Evolutionary conservation across 2,329 filamentous ascomycete species (phyloP), one percentile per base, ranked within the genome.

Genomic region (Thelonectria discophora): DNA sequence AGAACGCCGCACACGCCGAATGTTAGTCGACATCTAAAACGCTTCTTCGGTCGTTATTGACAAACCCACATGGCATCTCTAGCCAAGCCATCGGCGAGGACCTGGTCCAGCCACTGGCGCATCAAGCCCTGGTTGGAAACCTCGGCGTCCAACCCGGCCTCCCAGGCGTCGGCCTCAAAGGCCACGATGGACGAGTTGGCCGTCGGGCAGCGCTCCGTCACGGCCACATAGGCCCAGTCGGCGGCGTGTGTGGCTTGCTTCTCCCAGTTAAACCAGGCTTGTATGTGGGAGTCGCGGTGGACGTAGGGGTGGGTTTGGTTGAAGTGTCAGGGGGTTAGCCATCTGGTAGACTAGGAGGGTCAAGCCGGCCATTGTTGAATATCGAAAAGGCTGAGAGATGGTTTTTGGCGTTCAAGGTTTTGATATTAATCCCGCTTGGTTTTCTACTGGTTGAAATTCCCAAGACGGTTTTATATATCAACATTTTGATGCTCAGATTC

Each of bases 201-300:
- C 1, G 59, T 34, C 3, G 55, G 54, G 17, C 59, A 62, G 32
- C 39, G 53, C 12, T 50, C 30, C 1, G 59, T 54, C 5, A 58
- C 24, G n/a, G 45, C 13, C 18, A 43, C 55, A 18, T 62, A 62
- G 13, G 55, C 13, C 48, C 48, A 62, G 24, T 62, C 59, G 8
- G 55, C 27, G 7, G 59, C 55, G 13, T 62, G 59, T 2, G 37
- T 43, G 17, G 43, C 59, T 18, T 58, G 59, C 12, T 58, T 1
- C 43, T 62, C 48, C 59, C 55, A 62, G 13, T 48, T 43, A 27
- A 62, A 62, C 59, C 55, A 62, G 2, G 55, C 59, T 13, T 62
- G 59, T 3, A 53, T 58, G 17, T 61, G 34, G 6, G 17, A 24
- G 43, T 62, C 59, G 6, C 40, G 21, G 18, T 62, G 49, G 37